These are phyloP conservation scores for Diaporthe citri DNA, from an alignment of 2,329 filamentous ascomycete species.

Conservation along the genomic window DNA sequence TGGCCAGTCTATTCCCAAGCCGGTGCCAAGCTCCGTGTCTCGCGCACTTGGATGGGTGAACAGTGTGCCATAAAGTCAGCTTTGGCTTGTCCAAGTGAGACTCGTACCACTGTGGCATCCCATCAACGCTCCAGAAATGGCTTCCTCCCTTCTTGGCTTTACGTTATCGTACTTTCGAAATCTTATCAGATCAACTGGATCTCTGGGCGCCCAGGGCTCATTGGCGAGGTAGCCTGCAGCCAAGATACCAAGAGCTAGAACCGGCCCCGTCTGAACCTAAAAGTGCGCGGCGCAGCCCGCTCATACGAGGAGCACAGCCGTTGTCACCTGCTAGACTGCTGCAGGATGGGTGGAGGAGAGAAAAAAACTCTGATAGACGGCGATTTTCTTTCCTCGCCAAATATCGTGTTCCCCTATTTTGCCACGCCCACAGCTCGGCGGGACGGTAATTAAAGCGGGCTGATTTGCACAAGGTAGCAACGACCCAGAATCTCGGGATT, in stretches of 20 bases:
- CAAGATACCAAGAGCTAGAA: conserved; percentile 26
- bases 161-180: conserved; percentile 8
- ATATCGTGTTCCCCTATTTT: not conserved
- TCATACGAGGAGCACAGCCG: conserved; percentile 10
- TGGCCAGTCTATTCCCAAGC: not conserved
- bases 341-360: not conserved
- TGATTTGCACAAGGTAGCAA: not conserved
- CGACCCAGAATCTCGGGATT: not conserved
- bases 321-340: not conserved
- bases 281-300: conserved; percentile 18
- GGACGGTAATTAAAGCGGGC: not conserved
- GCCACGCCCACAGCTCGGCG: not conserved
- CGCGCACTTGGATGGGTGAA: too few species aligned
- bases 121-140: not conserved
- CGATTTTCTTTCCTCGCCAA: not conserved
- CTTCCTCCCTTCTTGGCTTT: conserved; percentile 15
- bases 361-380: not conserved
- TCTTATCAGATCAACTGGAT: conserved; percentile 23
- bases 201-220: conserved; percentile 12
- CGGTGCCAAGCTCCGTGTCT: not conserved
- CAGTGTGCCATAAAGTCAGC: not conserved
- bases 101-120: not conserved
- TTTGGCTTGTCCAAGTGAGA: not conserved
- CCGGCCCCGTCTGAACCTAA: conserved; percentile 20
- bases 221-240: conserved; percentile 17